Base-by-base conservation (phyloP, 768 basidiomycete genomes). In the Imleria badia region DNA sequence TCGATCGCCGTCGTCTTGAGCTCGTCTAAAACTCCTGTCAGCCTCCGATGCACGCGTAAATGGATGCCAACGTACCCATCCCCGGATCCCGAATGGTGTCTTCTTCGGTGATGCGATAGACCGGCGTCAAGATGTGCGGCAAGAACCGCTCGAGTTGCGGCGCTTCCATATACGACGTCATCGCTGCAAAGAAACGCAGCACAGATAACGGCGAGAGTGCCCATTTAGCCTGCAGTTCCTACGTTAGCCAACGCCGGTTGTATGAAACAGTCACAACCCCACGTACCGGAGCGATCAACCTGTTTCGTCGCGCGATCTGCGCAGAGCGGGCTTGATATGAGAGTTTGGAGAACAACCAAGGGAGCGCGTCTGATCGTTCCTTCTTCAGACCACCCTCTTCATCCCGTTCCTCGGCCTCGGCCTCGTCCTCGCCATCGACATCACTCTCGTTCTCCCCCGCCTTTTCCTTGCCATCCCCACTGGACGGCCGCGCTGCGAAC, bases 281-380 rank as follows among this genome's bases (percentile, higher is more conserved):
- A 60, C 59, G 15, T 23, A 60, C 59, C 45, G 67, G 66, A 20
- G 70, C 70, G 14, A 67, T 67, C 8, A 80, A 71, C 52, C 77
- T 78, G 60, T 81, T 88, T 26, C 86, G 76, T 45, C 89, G 80
- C 7, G 80, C 78, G 52, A 91, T 86, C 63, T 89, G 83, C 6
- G 87, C 86, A 6, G 87, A 86, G 33, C 84, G 82, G 11, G 87
- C 81, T 65, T 94, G 89, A 69, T 90, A 95, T 0, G 96, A 98
- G 19, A 98, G 75, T 65, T 90, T 90, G 22, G 94, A 94, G 77
- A 98, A 98, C 33, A 99, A 72, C 94, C 96, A 98, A 0, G 91
- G 82, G 3, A 98, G 75, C 1, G 86, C 87, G 60, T 87, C 78
- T 17, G 61, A 45, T 46, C n/a, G 51, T n/a, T 7, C 45, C 12